Percentiles rank a stretch among this genome's conserved stretches.
Evolutionary conservation across 1,284 basidiomycete species (phyloP).

Genomic region (Pyrrhoderma noxium): DNA sequence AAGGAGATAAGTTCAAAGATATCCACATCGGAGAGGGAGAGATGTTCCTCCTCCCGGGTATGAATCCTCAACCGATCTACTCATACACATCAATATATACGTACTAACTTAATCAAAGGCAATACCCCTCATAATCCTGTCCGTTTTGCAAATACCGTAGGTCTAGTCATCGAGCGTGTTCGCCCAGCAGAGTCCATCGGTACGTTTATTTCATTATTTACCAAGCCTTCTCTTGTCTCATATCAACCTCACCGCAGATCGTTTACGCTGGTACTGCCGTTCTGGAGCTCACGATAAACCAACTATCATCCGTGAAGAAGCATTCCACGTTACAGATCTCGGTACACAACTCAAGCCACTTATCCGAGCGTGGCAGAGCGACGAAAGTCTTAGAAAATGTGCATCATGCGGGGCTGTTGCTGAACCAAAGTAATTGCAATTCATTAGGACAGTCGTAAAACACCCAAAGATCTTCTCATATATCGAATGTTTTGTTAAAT

Average conservation of each 20-base stretch:
- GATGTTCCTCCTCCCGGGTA: slow-evolving; percentile 92
- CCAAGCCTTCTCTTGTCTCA: neutral
- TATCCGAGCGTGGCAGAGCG: slow-evolving; percentile 69
- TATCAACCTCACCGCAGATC: slow-evolving; percentile 48
- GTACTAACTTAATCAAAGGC: slow-evolving; percentile 36
- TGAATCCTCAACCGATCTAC: slow-evolving; percentile 20
- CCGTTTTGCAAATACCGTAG: slow-evolving; percentile 85
- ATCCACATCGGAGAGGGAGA: slow-evolving; percentile 90
- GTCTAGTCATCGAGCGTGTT: slow-evolving; percentile 91
- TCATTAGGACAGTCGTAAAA: no score
- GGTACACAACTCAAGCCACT: slow-evolving; percentile 92
- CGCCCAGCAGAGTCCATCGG: slow-evolving; percentile 61
- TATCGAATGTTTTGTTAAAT: no score
- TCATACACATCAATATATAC: neutral
- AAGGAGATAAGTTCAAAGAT: slow-evolving; percentile 82
- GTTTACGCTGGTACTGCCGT: slow-evolving; percentile 91
- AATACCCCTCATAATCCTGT: slow-evolving; percentile 96
- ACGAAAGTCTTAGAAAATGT: slow-evolving; percentile 36
- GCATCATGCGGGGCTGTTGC: slow-evolving; percentile 37
- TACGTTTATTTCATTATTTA: slow-evolving; percentile 24
- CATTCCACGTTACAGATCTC: slow-evolving; percentile 86
- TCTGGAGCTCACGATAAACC: slow-evolving; percentile 60
- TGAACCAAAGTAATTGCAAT: slow-evolving; percentile 24
- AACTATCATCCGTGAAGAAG: slow-evolving; percentile 79
- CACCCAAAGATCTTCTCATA: no score